phyloP scores from a whole-genome alignment of 371 early-diverging fungal genomes.

The Mucor ambiguus region DNA sequence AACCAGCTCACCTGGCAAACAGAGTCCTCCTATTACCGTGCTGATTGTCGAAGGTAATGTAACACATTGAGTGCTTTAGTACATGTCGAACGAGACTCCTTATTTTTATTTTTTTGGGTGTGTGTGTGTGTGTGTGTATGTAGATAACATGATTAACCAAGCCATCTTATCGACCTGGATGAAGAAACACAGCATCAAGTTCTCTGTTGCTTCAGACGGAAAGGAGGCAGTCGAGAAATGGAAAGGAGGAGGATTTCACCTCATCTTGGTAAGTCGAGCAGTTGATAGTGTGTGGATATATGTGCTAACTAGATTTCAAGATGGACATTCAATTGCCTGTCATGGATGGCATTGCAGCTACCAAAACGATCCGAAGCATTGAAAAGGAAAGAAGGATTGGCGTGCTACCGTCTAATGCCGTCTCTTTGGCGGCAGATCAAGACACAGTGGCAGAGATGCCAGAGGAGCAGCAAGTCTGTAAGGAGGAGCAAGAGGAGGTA shows the following conservation, averaged over 20 bases:
- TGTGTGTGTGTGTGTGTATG: background rate
- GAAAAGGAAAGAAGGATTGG: conserved; percentile 63
- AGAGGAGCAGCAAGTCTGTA: background rate
- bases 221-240: conserved; percentile 73
- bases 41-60: too few species aligned
- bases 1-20: conserved; percentile 35
- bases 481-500: conserved; percentile 1
- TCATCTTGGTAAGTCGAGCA: conserved; percentile 75
- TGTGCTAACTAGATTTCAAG: conserved; percentile 27
- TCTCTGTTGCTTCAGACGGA: conserved; percentile 68
- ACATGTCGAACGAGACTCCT: conserved; percentile 1
- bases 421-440: background rate
- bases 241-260: conserved; percentile 63
- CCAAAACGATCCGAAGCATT: conserved; percentile 63
- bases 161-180: conserved; percentile 68
- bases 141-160: conserved; percentile 74
- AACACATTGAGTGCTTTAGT: background rate
- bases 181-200: conserved; percentile 65
- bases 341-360: conserved; percentile 78
- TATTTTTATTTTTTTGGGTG: too few species aligned
- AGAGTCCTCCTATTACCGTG: conserved; percentile 73
- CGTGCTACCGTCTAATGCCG: conserved; percentile 32
- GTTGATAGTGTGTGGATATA: too few species aligned
- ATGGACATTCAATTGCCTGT: conserved; percentile 82
- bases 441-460: conserved; percentile 3